Evolutionary conservation across 192 early-diverging fungal species (phyloP).

Genomic region (Coemansia reversa): DNA sequence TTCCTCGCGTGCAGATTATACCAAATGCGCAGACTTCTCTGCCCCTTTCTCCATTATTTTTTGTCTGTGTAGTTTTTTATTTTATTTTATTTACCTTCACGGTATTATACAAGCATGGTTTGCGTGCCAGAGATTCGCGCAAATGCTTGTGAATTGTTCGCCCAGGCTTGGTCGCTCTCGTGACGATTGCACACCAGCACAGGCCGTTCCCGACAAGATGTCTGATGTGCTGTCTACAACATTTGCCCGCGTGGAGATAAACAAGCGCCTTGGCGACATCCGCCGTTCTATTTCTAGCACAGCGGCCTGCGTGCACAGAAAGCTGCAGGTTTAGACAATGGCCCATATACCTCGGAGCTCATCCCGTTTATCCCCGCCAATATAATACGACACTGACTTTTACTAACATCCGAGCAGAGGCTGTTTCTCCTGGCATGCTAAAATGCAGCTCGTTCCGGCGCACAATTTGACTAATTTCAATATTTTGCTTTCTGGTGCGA

Average conservation of each 20-base stretch:
- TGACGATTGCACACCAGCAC: neutral
- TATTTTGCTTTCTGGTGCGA: neutral
- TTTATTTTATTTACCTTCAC: too few relatives aligned
- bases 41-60: neutral
- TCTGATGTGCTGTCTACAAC: neutral
- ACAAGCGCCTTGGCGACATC: neutral
- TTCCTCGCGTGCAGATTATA: conserved; percentile 20
- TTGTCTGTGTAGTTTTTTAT: neutral
- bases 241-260: neutral
- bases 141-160: neutral
- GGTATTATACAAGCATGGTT: neutral
- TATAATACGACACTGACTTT: neutral
- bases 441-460: neutral
- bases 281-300: conserved; percentile 1
- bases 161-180: neutral
- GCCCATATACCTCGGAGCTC: neutral
- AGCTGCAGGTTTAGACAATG: conserved; percentile 1
- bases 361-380: neutral
- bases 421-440: neutral
- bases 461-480: neutral
- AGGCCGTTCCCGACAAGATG: neutral
- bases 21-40: conserved; percentile 16
- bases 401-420: neutral
- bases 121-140: neutral
- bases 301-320: neutral